Evolutionary conservation across 2,329 filamentous ascomycete genomes (phyloP), one percentile per base, ranked within the genome.

Genomic region (Alternaria conjuncta): DNA sequence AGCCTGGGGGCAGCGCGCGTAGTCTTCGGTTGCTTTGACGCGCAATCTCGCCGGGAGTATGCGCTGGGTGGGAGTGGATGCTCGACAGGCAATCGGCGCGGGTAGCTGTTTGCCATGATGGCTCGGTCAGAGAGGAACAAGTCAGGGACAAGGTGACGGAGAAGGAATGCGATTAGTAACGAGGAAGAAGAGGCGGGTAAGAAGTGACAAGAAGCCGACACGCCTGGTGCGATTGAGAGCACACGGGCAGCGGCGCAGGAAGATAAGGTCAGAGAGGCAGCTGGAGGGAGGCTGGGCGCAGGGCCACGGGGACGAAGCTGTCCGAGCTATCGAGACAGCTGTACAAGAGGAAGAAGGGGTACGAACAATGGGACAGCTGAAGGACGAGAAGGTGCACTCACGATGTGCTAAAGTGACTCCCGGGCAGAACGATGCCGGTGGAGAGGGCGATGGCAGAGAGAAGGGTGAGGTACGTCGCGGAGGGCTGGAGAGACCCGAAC

Each of bases 81-180:
- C 70, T 69, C 66, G 71, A 67, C 41, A 65, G 71, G 71, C 75
- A 77, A 77, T 75, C 66, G 74, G 58, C 58, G 55, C 58, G 63
- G 61, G 69, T 69, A 78, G 77, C 79, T 81, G 78, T 81, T 81
- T 81, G 79, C 80, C 79, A 79, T 75, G 68, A 77, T 71, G 78
- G 75, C 77, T 74, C 75, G 74, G 79, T 81, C 76, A 81, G 79
- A 80, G 69, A 72, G 73, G 75, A 70, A 77, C 74, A 76, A 74
- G 71, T 64, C 70, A 78, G 69, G 65, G 68, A 75, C 72, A 66
- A 72, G 74, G 65, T 68, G 67, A 72, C 61, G 67, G 72, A 63
- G 66, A 72, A 41, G 55, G 59, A 64, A 71, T 61, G 70, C 64
- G 72, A 68, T 63, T 70, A 75, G 76, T 64, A 66, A 76, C 63